Evolutionary conservation across 345 rosid species (phyloP).

Genomic region (Linum usitatissimum): DNA sequence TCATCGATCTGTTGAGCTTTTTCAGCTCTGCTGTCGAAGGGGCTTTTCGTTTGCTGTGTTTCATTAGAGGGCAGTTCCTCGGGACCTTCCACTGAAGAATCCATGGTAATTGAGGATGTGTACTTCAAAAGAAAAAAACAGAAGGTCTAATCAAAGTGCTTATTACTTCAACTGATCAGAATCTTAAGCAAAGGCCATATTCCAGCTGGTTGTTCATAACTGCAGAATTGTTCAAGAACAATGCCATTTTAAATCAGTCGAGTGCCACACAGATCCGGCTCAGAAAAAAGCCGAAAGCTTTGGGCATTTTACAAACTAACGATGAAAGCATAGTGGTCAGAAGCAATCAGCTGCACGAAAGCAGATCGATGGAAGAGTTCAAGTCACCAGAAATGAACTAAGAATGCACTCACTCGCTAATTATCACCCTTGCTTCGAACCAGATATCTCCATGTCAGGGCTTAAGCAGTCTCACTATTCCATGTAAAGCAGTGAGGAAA

Average conservation of each 20-base stretch:
- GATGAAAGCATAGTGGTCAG: not conserved
- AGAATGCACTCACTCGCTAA: not conserved
- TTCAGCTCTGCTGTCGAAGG: conserved; percentile 15
- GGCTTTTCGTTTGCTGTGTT: conserved; percentile 19
- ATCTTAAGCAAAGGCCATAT: conserved; percentile 2
- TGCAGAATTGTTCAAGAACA: conserved; percentile 7
- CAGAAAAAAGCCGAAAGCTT: not conserved
- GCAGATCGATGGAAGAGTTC: too few species aligned
- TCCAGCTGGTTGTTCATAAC: conserved; percentile 10
- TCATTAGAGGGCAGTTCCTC: conserved; percentile 28
- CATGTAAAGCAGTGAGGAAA: not conserved
- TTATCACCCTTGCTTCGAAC: not conserved
- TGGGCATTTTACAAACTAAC: not conserved
- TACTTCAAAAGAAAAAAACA: conserved; percentile 12
- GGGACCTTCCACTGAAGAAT: conserved; percentile 27
- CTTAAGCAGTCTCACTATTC: not conserved
- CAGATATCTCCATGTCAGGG: not conserved
- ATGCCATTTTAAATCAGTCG: not conserved
- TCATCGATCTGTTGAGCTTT: not conserved
- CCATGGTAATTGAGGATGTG: conserved; percentile 26
- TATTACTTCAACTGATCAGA: not conserved
- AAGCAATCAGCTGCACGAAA: too few species aligned
- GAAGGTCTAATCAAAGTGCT: conserved; percentile 11
- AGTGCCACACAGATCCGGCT: not conserved
- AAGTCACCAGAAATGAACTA: not conserved